Conservation (phyloP, 2,329 filamentous ascomycete species). For the Ophiocordyceps sinensis region DNA sequence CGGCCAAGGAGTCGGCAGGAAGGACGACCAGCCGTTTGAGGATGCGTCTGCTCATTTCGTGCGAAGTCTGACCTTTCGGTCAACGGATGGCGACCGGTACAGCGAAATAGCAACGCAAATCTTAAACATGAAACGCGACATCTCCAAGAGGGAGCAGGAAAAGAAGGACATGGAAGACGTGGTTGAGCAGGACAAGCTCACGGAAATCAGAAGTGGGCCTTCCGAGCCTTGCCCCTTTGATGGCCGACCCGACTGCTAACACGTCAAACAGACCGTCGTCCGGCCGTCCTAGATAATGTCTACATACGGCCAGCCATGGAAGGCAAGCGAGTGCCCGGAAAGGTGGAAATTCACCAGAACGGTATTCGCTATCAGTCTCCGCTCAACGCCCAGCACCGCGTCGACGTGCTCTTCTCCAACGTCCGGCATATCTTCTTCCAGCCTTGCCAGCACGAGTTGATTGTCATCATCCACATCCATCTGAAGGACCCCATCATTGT, state of each 20-base stretch:
- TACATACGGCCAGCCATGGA: constrained; percentile 93
- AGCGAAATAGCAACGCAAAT: constrained; percentile 87
- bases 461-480: constrained; percentile 96
- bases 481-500: constrained; percentile 97
- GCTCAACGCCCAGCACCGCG: constrained; percentile 63
- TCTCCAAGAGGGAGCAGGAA: constrained; percentile 84
- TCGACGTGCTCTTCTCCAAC: constrained; percentile 95
- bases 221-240: neutral
- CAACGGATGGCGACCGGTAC: constrained; percentile 76
- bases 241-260: neutral
- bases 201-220: constrained; percentile 74
- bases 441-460: constrained; percentile 87
- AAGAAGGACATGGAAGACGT: constrained; percentile 99
- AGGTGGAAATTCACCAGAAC: constrained; percentile 96
- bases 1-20: constrained; percentile 89
- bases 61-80: constrained; percentile 86
- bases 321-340: constrained; percentile 89
- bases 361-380: constrained; percentile 90
- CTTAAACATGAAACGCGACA: constrained; percentile 88
- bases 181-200: constrained; percentile 93
- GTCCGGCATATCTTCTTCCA: constrained; percentile 99
- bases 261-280: constrained; percentile 57
- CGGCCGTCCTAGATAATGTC: constrained; percentile 80
- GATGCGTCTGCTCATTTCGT: constrained; percentile 93
- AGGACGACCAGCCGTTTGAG: constrained; percentile 96